Conservation (phyloP, 108 stramenopile genomes). For the Pseudonitzschia multistriata region DNA sequence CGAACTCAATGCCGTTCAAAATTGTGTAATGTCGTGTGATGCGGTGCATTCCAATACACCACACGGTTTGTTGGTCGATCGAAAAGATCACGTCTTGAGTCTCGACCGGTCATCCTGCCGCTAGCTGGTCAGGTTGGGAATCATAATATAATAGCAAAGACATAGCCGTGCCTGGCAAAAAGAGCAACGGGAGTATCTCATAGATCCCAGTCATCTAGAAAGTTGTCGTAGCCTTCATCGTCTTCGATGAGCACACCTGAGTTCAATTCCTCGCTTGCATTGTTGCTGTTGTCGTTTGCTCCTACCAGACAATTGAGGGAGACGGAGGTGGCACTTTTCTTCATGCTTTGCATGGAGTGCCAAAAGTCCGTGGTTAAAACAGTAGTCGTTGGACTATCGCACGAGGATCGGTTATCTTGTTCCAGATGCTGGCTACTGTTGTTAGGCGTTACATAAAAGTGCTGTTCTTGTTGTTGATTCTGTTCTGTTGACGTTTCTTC, state of each 20-base stretch:
- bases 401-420: background rate
- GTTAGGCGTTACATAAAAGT: background rate
- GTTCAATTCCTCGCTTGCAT: background rate
- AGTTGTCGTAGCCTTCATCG: background rate
- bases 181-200: too few species aligned
- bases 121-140: too few species aligned
- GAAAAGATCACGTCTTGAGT: too few species aligned
- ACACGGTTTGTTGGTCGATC: too few species aligned
- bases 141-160: too few species aligned
- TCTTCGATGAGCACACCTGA: background rate
- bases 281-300: background rate
- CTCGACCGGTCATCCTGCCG: too few species aligned
- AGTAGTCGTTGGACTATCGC: background rate
- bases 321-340: background rate
- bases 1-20: too few species aligned
- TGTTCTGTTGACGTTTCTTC: too few species aligned
- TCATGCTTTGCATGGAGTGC: background rate
- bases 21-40: too few species aligned
- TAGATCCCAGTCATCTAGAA: conserved; percentile 1
- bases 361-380: background rate
- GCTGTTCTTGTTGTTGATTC: background rate
- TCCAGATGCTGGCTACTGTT: background rate
- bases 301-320: background rate
- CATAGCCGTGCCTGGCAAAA: too few species aligned
- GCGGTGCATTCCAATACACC: too few species aligned